Evolutionary conservation across 768 basidiomycete genomes (phyloP), one percentile per base, ranked within the genome.

Genomic region (Suillus placidus): DNA sequence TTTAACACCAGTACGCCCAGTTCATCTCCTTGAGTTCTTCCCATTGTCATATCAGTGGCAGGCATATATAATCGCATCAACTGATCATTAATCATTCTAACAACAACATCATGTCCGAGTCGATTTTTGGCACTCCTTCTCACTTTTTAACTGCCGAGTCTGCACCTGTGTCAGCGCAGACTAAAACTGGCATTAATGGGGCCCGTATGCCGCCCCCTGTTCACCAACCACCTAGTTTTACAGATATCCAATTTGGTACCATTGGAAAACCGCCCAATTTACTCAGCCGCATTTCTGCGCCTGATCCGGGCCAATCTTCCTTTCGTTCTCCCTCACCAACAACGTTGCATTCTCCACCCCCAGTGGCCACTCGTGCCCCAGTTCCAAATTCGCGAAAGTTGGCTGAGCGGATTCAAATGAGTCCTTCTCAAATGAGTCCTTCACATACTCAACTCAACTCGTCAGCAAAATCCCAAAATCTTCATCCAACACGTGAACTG

Each of bases 251-350:
- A 34, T 89, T 88, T 71, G 73, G 68, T 13, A 81, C 74, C 5
- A 89, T 90, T 47, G 88, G 88, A 35, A 81, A 85, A 70, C 74
- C 78, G 65, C 87, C 87, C 0, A 75, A 78, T 16, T 76, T 89
- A 23, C 78, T 89, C 34, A 81, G 79, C 66, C 84, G 88, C 30
- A 77, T 89, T 42, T 80, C 83, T 38, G 71, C 73, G 45, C 71
- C 77, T 3, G 71, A 76, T 51, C 71, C 77, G 30, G 73, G 74
- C 51, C 55, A 68, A 6, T 43, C 26, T 2, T 56, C 62, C 6
- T 78, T 79, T 61, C 73, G 71, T 62, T 74, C 76, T 0, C 69
- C 73, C 8, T 68, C 78, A 6, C 74, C 76, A 7, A 69, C 71
- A 0, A 68, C 72, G 3, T 51, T 45, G 6, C 61, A 70, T 42